Percentiles rank a stretch among this genome's conserved stretches.
These are phyloP conservation scores for Tolypocladium album DNA, from an alignment of 2,329 filamentous ascomycete species.

Conservation along the genomic window DNA sequence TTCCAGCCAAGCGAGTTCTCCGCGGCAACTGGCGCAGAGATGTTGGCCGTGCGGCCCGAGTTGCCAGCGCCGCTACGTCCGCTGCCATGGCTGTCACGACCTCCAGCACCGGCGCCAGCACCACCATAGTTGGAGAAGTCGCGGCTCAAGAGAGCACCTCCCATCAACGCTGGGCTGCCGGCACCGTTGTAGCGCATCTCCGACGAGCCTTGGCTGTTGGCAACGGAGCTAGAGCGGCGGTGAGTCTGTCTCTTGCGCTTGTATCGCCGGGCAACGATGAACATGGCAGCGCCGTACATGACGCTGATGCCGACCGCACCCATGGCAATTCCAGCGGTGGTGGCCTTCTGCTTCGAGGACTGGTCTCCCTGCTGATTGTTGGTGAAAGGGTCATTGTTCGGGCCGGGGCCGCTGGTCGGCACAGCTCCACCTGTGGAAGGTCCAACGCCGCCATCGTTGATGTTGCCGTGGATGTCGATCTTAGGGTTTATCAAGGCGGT, in stretches of 20 bases:
- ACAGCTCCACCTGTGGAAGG: constrained; percentile 14
- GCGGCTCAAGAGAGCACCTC: constrained; percentile 50
- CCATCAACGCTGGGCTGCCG: constrained; percentile 56
- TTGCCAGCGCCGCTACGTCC: constrained; percentile 44
- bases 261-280: constrained; percentile 82
- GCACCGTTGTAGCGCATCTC: constrained; percentile 40
- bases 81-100: constrained; percentile 53
- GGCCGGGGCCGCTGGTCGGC: constrained; percentile 10
- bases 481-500: constrained; percentile 76
- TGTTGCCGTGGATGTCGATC: constrained; percentile 35
- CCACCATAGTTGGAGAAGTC: constrained; percentile 46
- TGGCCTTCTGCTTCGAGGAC: constrained; percentile 49
- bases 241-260: constrained; percentile 74
- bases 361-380: constrained; percentile 33
- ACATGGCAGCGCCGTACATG: constrained; percentile 91
- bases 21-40: constrained; percentile 81
- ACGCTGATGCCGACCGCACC: constrained; percentile 69
- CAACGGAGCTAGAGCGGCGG: constrained; percentile 65
- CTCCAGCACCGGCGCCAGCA: constrained; percentile 25
- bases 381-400: constrained; percentile 29
- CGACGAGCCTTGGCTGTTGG: constrained; percentile 32
- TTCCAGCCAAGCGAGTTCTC: constrained; percentile 97
- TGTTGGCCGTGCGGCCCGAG: constrained; percentile 51
- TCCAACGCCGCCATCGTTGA: constrained; percentile 27
- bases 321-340: constrained; percentile 59